Conservation (phyloP, 768 basidiomycete species). For the Chalciporus sphaerocephalus region DNA sequence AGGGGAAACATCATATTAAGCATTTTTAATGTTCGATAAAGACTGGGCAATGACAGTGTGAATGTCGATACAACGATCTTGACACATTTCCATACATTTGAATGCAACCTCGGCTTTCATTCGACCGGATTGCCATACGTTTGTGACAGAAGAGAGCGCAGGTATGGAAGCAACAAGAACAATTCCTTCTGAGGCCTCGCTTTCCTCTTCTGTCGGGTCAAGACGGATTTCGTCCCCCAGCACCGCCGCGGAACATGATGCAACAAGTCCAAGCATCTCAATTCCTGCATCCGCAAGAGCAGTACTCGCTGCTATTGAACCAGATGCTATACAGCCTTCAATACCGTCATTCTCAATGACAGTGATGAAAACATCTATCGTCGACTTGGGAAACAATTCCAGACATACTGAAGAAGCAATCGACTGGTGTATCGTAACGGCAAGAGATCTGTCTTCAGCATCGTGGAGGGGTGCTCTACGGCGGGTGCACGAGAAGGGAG, state of each 20-base stretch:
- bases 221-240: constrained; percentile 61
- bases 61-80: constrained; percentile 67
- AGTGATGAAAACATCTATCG: constrained; percentile 86
- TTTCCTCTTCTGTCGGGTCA: constrained; percentile 78
- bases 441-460: constrained; percentile 85
- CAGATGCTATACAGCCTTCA: constrained; percentile 85
- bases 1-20: constrained; percentile 4
- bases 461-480: constrained; percentile 90
- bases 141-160: constrained; percentile 78
- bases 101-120: constrained; percentile 51
- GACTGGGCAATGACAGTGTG: constrained; percentile 72
- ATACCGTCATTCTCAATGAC: constrained; percentile 90
- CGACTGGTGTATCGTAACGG: constrained; percentile 80
- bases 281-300: constrained; percentile 93
- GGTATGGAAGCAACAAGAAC: constrained; percentile 84
- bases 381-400: constrained; percentile 90
- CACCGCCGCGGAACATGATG: constrained; percentile 69
- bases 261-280: constrained; percentile 84
- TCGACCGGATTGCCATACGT: constrained; percentile 79
- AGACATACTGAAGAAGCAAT: constrained; percentile 79
- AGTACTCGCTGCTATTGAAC: constrained; percentile 80
- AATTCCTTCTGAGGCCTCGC: constrained; percentile 51
- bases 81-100: constrained; percentile 61
- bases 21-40: constrained; percentile 35
- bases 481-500: constrained; percentile 82